Evolutionary conservation across 805 yeast genomes (phyloP).

Genomic region (Priceomyces haplophilus): DNA sequence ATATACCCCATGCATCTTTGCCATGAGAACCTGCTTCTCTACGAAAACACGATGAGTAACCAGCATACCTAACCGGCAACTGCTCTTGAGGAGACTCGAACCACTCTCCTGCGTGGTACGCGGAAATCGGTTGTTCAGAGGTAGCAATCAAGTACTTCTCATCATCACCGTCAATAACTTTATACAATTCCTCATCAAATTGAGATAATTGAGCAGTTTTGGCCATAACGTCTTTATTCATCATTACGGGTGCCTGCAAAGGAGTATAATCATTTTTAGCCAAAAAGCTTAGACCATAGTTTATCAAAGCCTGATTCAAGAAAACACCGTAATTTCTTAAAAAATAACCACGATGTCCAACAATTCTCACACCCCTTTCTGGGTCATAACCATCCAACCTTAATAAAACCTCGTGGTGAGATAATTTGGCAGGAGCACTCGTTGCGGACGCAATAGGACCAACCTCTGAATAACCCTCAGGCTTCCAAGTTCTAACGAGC

Average conservation of each 20-base stretch:
- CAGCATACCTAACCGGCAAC: slow-evolving; percentile 94
- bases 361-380: slow-evolving; percentile 95
- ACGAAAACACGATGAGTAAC: slow-evolving; percentile 97
- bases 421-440: slow-evolving; percentile 69
- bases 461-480: slow-evolving; percentile 60
- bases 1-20: slow-evolving; percentile 99
- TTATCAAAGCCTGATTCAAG: slow-evolving; percentile 95
- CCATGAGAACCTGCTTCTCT: slow-evolving; percentile 99
- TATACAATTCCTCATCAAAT: slow-evolving; percentile 96
- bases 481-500: slow-evolving; percentile 82
- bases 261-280: slow-evolving; percentile 78
- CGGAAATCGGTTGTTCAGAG: slow-evolving; percentile 98
- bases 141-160: slow-evolving; percentile 98
- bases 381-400: slow-evolving; percentile 98
- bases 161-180: slow-evolving; percentile 94
- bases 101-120: slow-evolving; percentile 97
- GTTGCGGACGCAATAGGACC: slow-evolving; percentile 74
- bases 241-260: slow-evolving; percentile 98
- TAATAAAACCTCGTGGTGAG: slow-evolving; percentile 92
- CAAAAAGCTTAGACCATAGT: slow-evolving; percentile 87
- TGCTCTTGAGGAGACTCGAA: slow-evolving; percentile 96
- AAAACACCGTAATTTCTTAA: slow-evolving; percentile 94
- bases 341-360: slow-evolving; percentile 98
- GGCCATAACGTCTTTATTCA: slow-evolving; percentile 99
- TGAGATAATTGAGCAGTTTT: slow-evolving; percentile 97